Evolutionary conservation across 805 yeast species (phyloP).

Genomic region (Zygosaccharomyces bisporus): DNA sequence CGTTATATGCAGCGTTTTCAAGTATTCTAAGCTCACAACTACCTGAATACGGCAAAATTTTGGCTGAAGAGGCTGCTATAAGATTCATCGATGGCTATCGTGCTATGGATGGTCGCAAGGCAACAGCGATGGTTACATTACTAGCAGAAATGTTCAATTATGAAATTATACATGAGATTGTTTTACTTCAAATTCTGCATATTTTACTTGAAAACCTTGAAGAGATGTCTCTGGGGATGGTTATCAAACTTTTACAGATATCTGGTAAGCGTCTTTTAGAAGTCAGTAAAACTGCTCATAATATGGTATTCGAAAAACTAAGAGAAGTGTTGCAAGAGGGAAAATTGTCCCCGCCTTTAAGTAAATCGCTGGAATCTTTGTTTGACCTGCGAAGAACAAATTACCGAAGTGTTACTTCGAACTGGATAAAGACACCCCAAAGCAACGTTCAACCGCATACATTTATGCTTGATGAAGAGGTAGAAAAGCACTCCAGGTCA

Average conservation of each 20-base stretch:
- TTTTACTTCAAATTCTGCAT: constrained; percentile 51
- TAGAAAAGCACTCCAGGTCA: constrained; percentile 1
- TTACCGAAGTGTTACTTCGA: constrained; percentile 32
- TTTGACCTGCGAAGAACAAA: constrained; percentile 48
- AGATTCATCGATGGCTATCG: constrained; percentile 55
- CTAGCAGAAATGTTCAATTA: constrained; percentile 62
- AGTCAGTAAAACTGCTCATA: constrained; percentile 43
- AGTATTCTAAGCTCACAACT: constrained; percentile 61
- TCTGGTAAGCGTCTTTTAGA: constrained; percentile 51
- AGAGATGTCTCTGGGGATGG: constrained; percentile 50
- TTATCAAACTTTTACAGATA: constrained; percentile 46
- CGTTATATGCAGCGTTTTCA: constrained; percentile 54
- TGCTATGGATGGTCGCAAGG: constrained; percentile 42
- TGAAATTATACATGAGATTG: constrained; percentile 52
- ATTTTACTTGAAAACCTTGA: constrained; percentile 47
- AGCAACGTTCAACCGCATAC: constrained; percentile 14
- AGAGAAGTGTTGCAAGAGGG: constrained; percentile 52
- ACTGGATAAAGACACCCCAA: not conserved
- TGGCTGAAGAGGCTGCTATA: constrained; percentile 50
- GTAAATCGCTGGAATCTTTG: constrained; percentile 46
- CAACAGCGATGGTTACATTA: constrained; percentile 46
- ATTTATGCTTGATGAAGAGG: constrained; percentile 14
- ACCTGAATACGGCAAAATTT: constrained; percentile 62
- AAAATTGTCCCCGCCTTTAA: constrained; percentile 41
- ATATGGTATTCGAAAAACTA: constrained; percentile 55